Evolutionary conservation across 2,329 filamentous ascomycete species (phyloP).

Genomic region (Claviceps sp.): DNA sequence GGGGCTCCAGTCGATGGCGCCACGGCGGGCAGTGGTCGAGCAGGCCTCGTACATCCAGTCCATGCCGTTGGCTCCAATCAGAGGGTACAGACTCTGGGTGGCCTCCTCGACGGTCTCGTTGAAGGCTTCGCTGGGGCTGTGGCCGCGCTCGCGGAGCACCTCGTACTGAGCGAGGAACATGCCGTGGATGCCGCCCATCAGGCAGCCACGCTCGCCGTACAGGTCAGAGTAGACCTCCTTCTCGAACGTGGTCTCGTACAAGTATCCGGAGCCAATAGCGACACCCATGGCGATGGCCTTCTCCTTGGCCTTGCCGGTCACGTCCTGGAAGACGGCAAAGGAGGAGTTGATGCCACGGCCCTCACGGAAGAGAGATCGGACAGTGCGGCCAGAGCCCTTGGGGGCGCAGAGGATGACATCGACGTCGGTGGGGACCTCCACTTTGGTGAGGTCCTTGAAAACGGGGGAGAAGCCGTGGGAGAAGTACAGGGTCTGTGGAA

Average conservation of each 20-base stretch:
- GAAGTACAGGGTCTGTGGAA: slow-evolving; percentile 86
- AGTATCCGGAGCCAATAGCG: slow-evolving; percentile 92
- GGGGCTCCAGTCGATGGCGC: slow-evolving; percentile 97
- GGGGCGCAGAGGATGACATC: slow-evolving; percentile 99
- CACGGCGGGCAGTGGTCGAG: slow-evolving; percentile 95
- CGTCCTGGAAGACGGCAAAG: slow-evolving; percentile 95
- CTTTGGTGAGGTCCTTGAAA: slow-evolving; percentile 99
- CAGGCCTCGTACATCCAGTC: slow-evolving; percentile 99
- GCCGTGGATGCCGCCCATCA: slow-evolving; percentile 99
- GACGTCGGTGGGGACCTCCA: slow-evolving; percentile 88
- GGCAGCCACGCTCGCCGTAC: slow-evolving; percentile 98
- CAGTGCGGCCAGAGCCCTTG: slow-evolving; percentile 97
- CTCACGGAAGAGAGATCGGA: slow-evolving; percentile 97
- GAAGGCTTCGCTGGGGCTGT: slow-evolving; percentile 96
- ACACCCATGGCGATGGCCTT: slow-evolving; percentile 95
- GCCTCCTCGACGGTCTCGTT: slow-evolving; percentile 99
- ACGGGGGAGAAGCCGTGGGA: slow-evolving; percentile 99
- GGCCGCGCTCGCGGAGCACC: slow-evolving; percentile 96
- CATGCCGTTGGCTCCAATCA: slow-evolving; percentile 97
- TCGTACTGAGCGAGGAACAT: slow-evolving; percentile 99
- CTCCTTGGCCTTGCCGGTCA: slow-evolving; percentile 95
- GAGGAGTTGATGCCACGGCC: slow-evolving; percentile 99
- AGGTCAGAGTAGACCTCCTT: slow-evolving; percentile 99
- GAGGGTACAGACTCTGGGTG: slow-evolving; percentile 92
- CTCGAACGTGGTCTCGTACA: slow-evolving; percentile 99